Evolutionary conservation across 2,329 filamentous ascomycete species (phyloP).

Genomic region (Alternaria metachromatica): DNA sequence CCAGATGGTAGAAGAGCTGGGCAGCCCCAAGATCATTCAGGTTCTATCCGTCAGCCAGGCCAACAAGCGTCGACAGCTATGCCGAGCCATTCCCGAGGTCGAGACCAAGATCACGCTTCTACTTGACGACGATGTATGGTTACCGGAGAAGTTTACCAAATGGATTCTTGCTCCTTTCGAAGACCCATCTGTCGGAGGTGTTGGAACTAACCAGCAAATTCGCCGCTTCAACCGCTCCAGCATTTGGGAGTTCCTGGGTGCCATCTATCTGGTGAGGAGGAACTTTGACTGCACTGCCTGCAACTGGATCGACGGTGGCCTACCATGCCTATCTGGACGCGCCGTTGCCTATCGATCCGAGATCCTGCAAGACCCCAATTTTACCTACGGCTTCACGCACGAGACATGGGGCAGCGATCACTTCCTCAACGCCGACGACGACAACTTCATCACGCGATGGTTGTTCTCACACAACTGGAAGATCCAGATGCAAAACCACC

Average conservation of each 20-base stretch:
- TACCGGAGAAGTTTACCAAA: constrained; percentile 82
- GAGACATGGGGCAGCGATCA: constrained; percentile 75
- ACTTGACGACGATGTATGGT: constrained; percentile 94
- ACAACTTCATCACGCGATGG: constrained; percentile 98
- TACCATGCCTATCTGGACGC: constrained; percentile 95
- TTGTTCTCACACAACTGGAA: constrained; percentile 91
- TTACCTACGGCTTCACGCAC: constrained; percentile 87
- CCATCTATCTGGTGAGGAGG: constrained; percentile 88
- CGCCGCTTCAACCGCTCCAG: constrained; percentile 70
- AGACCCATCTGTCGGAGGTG: constrained; percentile 80
- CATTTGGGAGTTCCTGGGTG: constrained; percentile 87
- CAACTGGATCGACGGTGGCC: constrained; percentile 90
- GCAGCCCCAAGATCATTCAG: constrained; percentile 66
- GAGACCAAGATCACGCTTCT: constrained; percentile 85
- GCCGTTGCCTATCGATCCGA: constrained; percentile 90
- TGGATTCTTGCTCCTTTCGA: constrained; percentile 96
- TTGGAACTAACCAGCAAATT: constrained; percentile 89
- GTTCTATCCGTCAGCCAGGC: constrained; percentile 82
- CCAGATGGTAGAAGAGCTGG: constrained; percentile 59
- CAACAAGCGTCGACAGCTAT: constrained; percentile 95
- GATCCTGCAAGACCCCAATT: constrained; percentile 84
- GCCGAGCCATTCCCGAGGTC: constrained; percentile 85
- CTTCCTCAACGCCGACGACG: constrained; percentile 93
- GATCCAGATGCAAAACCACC: constrained; percentile 93
- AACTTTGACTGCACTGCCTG: constrained; percentile 98